These are phyloP conservation scores for Pulveroboletus sp. DNA, from an alignment of 768 basidiomycete species.

Conservation along the genomic window DNA sequence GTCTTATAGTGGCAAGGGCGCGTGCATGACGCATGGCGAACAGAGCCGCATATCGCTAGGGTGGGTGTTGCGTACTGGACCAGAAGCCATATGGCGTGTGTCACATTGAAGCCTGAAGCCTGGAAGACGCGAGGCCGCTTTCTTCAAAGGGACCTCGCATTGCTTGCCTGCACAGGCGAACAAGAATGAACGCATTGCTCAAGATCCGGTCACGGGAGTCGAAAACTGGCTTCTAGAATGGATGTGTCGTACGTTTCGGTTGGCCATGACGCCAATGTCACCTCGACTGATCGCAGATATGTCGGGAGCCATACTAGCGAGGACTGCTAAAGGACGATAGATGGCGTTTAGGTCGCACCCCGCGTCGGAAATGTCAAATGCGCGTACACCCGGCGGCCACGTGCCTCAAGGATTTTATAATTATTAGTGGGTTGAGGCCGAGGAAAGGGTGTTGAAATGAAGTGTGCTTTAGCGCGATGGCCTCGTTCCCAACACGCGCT, in stretches of 20 bases:
- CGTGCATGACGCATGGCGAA: constrained; percentile 28
- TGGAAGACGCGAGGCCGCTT: constrained; percentile 34
- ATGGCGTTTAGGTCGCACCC: neutral
- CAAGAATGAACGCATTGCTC: constrained; percentile 26
- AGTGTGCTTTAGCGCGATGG: constrained; percentile 22
- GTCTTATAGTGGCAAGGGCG: constrained; percentile 27
- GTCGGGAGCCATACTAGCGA: neutral
- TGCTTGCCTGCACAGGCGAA: constrained; percentile 28
- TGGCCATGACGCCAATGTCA: constrained; percentile 1
- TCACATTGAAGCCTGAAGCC: constrained; percentile 24
- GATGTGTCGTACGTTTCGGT: constrained; percentile 2
- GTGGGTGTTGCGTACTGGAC: constrained; percentile 15
- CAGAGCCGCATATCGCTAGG: constrained; percentile 25
- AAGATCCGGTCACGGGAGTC: constrained; percentile 19
- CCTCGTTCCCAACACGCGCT: constrained; percentile 30
- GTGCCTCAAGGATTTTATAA: constrained; percentile 11
- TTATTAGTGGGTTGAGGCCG: constrained; percentile 21
- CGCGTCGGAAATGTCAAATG: constrained; percentile 11
- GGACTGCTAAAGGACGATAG: constrained; percentile 2
- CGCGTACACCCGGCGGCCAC: constrained; percentile 14
- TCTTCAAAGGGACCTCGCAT: constrained; percentile 26
- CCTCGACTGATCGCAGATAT: constrained; percentile 7
- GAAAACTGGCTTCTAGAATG: constrained; percentile 15
- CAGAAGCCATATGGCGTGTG: constrained; percentile 19
- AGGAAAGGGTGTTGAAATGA: constrained; percentile 22